Evolutionary conservation across 306 rosid genomes (phyloP), one percentile per base, ranked within the genome.

Genomic region (Arachis hypogaea): DNA sequence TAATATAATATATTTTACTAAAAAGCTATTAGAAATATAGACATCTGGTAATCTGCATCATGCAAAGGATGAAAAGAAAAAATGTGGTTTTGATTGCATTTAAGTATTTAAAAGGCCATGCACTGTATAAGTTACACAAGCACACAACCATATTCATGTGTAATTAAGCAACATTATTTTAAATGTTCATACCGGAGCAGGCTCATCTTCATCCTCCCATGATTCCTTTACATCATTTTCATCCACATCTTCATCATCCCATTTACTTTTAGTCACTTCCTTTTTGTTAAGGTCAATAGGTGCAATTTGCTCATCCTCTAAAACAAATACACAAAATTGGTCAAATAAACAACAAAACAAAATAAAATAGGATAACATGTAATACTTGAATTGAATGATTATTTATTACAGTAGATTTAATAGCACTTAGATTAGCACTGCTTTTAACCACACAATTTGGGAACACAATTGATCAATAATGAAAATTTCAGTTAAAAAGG

Each of bases 151-250:
- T 16, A 55, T 16, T 43, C 59, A 79, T 9, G 68, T 14, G 52
- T 10, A 14, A 60, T 2, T 33, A 59, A 14, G 11, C 44, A 42
- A 60, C 50, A 55, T 57, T 22, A 56, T 36, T 50, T 49, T 43
- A 28, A 50, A 11, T 40, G 58, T 79, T 59, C 89, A 62, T 84
- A 91, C 98, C 80, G 69, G 88, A 45, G 86, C 86, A 74, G 89
- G 90, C 79, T 91, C 97, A 43, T 91, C 98, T 0, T 86, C 91
- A 78, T 94, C 98, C 81, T 94, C 98, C 98, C 98, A 94, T 11
- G 96, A 91, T 1, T 91, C 97, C 83, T 88, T 94, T 65, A 94
- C 85, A 70, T 88, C 97, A 79, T 91, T 79, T 11, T 89, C 96
- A 66, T 94, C 98, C 18, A 79, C 82, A 64, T 94, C 98, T 82